phyloP scores from a whole-genome alignment of 805 yeast genomes.

The Sugiyamaella valdiviana region DNA sequence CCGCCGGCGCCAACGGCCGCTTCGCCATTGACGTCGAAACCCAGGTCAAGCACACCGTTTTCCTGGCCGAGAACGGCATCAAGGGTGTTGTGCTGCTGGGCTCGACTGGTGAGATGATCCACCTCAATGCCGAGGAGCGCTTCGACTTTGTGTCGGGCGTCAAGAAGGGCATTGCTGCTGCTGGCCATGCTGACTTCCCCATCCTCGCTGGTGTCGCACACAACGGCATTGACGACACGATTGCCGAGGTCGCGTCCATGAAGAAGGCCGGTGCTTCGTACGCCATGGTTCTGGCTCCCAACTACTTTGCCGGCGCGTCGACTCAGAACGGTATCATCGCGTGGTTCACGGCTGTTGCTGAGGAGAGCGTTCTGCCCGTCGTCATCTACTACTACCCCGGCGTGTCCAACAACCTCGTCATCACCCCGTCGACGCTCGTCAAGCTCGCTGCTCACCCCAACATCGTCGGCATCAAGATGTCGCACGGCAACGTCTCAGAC shows the following conservation, averaged over 20 bases:
- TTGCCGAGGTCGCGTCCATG: constrained; percentile 29
- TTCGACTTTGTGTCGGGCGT: constrained; percentile 25
- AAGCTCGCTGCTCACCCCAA: constrained; percentile 42
- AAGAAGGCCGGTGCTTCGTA: constrained; percentile 28
- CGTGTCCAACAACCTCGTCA: constrained; percentile 39
- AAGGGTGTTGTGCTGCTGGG: constrained; percentile 46
- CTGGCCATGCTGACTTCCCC: constrained; percentile 36
- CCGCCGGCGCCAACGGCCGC: constrained; percentile 28
- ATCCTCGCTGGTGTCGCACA: constrained; percentile 47
- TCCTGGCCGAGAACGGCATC: constrained; percentile 40
- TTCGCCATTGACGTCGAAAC: constrained; percentile 40
- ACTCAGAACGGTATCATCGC: constrained; percentile 43
- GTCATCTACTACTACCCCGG: constrained; percentile 46
- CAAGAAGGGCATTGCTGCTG: constrained; percentile 31
- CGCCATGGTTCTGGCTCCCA: constrained; percentile 38
- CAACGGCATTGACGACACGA: constrained; percentile 40
- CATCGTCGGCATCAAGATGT: constrained; percentile 46
- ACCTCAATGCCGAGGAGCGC: constrained; percentile 44
- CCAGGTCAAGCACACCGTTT: constrained; percentile 41
- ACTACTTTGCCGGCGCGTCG: constrained; percentile 44
- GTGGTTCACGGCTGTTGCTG: constrained; percentile 42
- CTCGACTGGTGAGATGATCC: constrained; percentile 52
- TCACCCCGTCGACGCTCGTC: constrained; percentile 37
- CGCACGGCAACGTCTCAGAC: constrained; percentile 46
- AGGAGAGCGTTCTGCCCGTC: constrained; percentile 38